Conservation (phyloP, 2,329 filamentous ascomycete genomes). For the Setomelanomma holmii region DNA sequence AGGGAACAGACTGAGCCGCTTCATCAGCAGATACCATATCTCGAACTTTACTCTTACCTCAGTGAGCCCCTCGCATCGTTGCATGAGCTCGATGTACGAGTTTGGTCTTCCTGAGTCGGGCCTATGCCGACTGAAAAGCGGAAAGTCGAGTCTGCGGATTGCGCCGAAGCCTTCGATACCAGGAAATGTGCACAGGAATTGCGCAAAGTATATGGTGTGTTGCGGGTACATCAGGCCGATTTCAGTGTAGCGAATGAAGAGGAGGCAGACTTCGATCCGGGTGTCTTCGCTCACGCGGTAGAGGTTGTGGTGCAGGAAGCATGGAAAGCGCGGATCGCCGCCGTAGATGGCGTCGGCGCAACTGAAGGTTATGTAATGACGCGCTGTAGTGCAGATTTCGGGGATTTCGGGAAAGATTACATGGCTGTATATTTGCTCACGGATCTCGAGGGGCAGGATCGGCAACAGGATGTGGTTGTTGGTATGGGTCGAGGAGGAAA, state of each 20-base stretch:
- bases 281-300: conserved; percentile 12
- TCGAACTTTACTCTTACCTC: conserved; percentile 5
- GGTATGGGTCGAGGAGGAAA: neutral
- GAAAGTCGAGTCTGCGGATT: conserved; percentile 6
- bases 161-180: conserved; percentile 1
- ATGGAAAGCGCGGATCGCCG: neutral
- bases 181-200: conserved; percentile 5
- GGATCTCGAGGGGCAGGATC: conserved; percentile 7
- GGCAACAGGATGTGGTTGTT: neutral
- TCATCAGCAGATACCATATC: neutral
- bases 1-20: neutral
- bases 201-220: neutral
- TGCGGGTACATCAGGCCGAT: conserved; percentile 5
- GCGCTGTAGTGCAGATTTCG: neutral
- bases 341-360: neutral
- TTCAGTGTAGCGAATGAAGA: conserved; percentile 3
- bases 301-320: conserved; percentile 7
- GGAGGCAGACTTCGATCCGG: conserved; percentile 9
- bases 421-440: conserved; percentile 5
- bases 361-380: conserved; percentile 1
- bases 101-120: neutral
- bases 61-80: neutral
- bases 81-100: conserved; percentile 6
- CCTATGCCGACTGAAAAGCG: conserved; percentile 6
- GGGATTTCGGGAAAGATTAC: neutral